phyloP scores from a whole-genome alignment of 2,329 filamentous ascomycete species.

The Penicillium polonicum region DNA sequence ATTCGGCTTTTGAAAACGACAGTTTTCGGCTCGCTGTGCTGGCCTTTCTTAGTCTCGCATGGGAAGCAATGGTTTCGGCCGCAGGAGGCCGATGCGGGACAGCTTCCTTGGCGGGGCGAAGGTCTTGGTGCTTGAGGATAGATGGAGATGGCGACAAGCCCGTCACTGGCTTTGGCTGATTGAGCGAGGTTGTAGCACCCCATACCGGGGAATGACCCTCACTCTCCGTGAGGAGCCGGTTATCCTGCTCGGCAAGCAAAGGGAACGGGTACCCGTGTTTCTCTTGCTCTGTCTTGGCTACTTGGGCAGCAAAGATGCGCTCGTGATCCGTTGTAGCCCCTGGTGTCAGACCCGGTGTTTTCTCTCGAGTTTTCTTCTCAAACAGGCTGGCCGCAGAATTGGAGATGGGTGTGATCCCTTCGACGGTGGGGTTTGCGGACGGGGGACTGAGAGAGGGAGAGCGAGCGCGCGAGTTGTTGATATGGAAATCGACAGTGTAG shows the following conservation, averaged over 20 bases:
- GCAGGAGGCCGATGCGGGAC: slow-evolving; percentile 20
- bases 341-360: slow-evolving; percentile 35
- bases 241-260: slow-evolving; percentile 38
- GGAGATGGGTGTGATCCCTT: slow-evolving; percentile 26
- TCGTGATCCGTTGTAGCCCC: slow-evolving; percentile 45
- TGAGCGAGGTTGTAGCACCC: slow-evolving; percentile 63
- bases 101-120: slow-evolving; percentile 26
- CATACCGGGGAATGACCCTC: slow-evolving; percentile 75
- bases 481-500: slow-evolving; percentile 84
- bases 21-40: slow-evolving; percentile 58
- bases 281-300: slow-evolving; percentile 28
- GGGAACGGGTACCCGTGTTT: slow-evolving; percentile 34
- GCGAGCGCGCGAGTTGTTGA: slow-evolving; percentile 47
- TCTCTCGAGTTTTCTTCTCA: slow-evolving; percentile 26
- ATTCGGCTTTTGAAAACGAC: slow-evolving; percentile 73
- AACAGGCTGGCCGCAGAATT: slow-evolving; percentile 37
- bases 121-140: slow-evolving; percentile 66
- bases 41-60: slow-evolving; percentile 16
- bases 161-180: slow-evolving; percentile 76
- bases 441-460: slow-evolving; percentile 41
- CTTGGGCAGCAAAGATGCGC: slow-evolving; percentile 37
- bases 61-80: slow-evolving; percentile 9
- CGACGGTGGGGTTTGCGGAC: slow-evolving; percentile 26
- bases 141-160: slow-evolving; percentile 72
- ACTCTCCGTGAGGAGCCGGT: slow-evolving; percentile 60